Evolutionary conservation across 2,329 filamentous ascomycete genomes (phyloP), one percentile per base, ranked within the genome.

Genomic region (Phaeoacremonium minimum): DNA sequence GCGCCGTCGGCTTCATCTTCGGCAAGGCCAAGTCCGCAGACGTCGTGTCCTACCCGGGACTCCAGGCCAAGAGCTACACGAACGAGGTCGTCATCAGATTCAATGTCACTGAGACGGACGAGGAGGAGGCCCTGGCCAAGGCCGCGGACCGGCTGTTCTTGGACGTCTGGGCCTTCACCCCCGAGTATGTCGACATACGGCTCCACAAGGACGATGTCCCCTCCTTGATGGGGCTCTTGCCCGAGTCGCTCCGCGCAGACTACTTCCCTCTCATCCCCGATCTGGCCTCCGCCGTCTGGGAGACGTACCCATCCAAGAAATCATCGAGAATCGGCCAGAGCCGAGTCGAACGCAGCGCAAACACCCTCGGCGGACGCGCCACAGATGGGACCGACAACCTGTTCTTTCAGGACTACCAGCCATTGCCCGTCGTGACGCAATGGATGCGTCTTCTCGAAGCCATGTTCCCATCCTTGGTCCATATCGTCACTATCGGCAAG

Each of bases 391-490:
- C 65, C n/a, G 76, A 83, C 40, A 87, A 89, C 52, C 69, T 95
- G 28, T 97, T 96, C 66, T 97, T 98, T 64, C 77, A 80, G 35
- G 81, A 96, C 53, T 98, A 96, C 58, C 93, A 96, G 53, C 88
- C 90, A 2, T 69, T 94, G 15, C 80, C 85, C 4, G 89, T 75
- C 30, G 85, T 95, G 39, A 67, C 77, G n/a, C 86, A 85, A 22
- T 98, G 93, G 93, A 90, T 97, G 83, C 81, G 80, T 33, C 74
- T 96, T 28, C 75, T 96, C 47, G 79, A 87, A 30, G 91, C 87
- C 38, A 89, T 97, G 77, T 97, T 96, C 57, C 83, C 87, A 0
- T 83, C 81, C 1, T 82, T 89, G 47, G 85, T 91, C 29, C 71
- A 78, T 35, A 75, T 84, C 46, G 77, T 85, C 45, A 85, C 67